Conservation (phyloP, 2,329 filamentous ascomycete species). For the Alternaria angustiovoidea region DNA sequence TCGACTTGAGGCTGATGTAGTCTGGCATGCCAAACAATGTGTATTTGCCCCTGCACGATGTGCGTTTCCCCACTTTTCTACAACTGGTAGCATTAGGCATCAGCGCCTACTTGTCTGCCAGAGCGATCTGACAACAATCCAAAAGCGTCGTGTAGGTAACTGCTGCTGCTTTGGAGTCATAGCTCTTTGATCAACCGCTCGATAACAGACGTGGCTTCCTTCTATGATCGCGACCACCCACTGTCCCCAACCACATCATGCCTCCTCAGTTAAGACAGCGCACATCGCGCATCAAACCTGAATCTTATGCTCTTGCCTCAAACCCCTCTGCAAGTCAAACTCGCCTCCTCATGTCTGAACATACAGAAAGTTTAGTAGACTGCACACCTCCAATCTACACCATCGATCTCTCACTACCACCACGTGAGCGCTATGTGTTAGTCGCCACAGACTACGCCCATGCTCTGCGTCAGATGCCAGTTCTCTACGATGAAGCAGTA, state of each 20-base stretch:
- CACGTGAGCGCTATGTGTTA: conserved; percentile 60
- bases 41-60: neutral
- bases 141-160: neutral
- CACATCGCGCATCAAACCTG: conserved; percentile 8
- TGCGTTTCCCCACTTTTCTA: neutral
- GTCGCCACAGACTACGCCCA: conserved; percentile 58
- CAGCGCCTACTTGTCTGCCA: neutral
- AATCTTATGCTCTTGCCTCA: neutral
- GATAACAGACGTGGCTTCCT: conserved; percentile 5
- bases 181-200: neutral
- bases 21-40: neutral
- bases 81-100: neutral
- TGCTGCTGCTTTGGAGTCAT: neutral
- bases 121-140: neutral
- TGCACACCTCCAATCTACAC: conserved; percentile 49
- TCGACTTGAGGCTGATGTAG: neutral
- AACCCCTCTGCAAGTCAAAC: neutral
- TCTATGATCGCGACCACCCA: neutral
- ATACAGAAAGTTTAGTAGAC: neutral
- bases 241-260: conserved; percentile 1
- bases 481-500: conserved; percentile 62
- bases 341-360: neutral
- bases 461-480: conserved; percentile 54
- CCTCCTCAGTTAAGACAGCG: conserved; percentile 7
- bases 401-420: conserved; percentile 65